These are phyloP conservation scores for Begonia peltatifolia DNA, from an alignment of 306 rosid genomes.

Conservation along the genomic window DNA sequence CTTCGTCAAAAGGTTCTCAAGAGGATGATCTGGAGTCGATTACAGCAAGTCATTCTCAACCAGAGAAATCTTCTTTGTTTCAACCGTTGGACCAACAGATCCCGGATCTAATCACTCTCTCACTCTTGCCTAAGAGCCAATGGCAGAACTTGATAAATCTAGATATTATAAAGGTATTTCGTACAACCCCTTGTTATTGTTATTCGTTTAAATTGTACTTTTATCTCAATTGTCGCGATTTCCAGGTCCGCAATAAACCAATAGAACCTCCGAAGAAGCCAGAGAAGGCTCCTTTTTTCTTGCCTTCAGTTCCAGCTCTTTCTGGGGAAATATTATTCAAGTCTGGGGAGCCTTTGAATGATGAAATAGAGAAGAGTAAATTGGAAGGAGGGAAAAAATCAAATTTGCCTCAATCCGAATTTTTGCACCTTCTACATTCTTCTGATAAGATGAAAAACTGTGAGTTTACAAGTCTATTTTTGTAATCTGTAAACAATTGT, in stretches of 20 bases:
- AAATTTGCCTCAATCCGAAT: conserved; percentile 29
- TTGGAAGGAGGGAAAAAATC: conserved; percentile 18
- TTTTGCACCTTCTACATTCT: conserved; percentile 52
- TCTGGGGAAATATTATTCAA: conserved; percentile 84
- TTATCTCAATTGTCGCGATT: conserved; percentile 1
- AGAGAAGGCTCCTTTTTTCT: conserved; percentile 87
- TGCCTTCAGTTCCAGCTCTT: conserved; percentile 72
- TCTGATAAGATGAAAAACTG: conserved; percentile 40
- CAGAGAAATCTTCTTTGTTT: conserved; percentile 22
- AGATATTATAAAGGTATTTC: conserved; percentile 71
- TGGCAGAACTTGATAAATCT: conserved; percentile 93
- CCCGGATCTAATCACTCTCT: conserved; percentile 72
- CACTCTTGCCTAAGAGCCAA: conserved; percentile 81
- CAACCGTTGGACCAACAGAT: conserved; percentile 44
- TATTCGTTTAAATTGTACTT: not conserved
- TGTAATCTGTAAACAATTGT: too few relatives aligned
- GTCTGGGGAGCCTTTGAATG: conserved; percentile 30
- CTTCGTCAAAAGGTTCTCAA: conserved; percentile 33
- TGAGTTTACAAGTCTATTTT: conserved; percentile 16
- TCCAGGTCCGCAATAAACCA: conserved; percentile 86
- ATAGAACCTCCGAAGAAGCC: conserved; percentile 93
- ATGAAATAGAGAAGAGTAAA: conserved; percentile 22
- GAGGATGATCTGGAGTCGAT: conserved; percentile 27
- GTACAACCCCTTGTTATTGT: conserved; percentile 12
- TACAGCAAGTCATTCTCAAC: conserved; percentile 18